Conservation (phyloP, 2,329 filamentous ascomycete genomes). For the Domatiomyces globalis region DNA sequence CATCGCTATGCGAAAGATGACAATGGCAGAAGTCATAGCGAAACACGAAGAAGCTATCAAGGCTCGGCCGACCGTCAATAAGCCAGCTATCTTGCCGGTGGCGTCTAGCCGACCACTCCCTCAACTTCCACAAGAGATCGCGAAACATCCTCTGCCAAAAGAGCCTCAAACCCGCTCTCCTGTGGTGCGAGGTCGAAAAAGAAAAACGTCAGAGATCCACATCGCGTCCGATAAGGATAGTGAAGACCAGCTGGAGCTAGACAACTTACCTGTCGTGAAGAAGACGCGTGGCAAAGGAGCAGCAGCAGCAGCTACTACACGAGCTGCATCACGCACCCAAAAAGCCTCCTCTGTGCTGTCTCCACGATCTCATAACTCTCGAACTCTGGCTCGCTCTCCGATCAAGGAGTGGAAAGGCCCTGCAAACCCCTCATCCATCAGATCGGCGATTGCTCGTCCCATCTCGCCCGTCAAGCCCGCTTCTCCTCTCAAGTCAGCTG, state of each 20-base stretch:
- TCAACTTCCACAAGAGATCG: slow-evolving; percentile 20
- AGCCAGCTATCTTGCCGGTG: slow-evolving; percentile 13
- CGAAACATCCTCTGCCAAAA: slow-evolving; percentile 19
- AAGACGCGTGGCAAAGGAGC: slow-evolving; percentile 37
- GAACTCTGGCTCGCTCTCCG: slow-evolving; percentile 47
- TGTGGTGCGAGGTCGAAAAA: slow-evolving; percentile 11
- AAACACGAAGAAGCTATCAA: slow-evolving; percentile 32
- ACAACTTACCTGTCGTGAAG: slow-evolving; percentile 52
- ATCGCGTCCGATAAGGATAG: slow-evolving; percentile 60
- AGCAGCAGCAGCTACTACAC: slow-evolving; percentile 26
- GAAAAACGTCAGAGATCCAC: slow-evolving; percentile 18
- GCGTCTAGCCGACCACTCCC: slow-evolving; percentile 18
- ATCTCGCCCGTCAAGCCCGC: slow-evolving; percentile 28
- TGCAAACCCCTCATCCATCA: slow-evolving; percentile 14
- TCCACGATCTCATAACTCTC: slow-evolving; percentile 68
- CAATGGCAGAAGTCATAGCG: slow-evolving; percentile 57
- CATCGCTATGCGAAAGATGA: slow-evolving; percentile 58
- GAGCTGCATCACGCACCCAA: slow-evolving; percentile 26
- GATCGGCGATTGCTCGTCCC: slow-evolving; percentile 42
- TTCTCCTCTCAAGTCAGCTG: slow-evolving; percentile 41
- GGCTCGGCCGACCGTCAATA: slow-evolving; percentile 20
- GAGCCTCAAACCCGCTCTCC: slow-evolving; percentile 19
- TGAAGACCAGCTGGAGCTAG: slow-evolving; percentile 26
- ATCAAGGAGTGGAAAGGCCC: slow-evolving; percentile 30
- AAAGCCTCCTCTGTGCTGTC: slow-evolving; percentile 52